Evolutionary conservation across 192 early-diverging fungal species (phyloP), one percentile per base, ranked within the genome.

Genomic region (Coemansia sp.): DNA sequence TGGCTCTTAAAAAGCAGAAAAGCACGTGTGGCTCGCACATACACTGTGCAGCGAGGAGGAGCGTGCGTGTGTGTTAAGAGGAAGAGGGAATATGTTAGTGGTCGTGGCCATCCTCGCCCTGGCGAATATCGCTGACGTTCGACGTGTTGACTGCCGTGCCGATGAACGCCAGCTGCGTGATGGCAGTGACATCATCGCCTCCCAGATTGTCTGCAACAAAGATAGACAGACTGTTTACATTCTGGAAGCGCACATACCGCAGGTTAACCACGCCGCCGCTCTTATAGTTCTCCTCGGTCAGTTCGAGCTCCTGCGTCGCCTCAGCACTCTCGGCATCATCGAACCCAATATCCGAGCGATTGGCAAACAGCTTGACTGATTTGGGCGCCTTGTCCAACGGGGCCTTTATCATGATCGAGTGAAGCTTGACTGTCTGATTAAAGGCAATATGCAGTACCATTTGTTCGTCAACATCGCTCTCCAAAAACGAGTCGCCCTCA

Each of bases 401-500:
- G 3, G 75, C 80, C 50, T 66, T 66, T 18, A 85, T 42, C 65
- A 80, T 80, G 27, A 85, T 55, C 9, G 78, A 80, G 44, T 82
- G 77, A 20, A 78, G 63, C 74, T 84, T 82, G 35, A 84, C 67
- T 46, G 73, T 57, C 78, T 95, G 91, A 64, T 89, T 93, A 61
- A 98, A 98, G 18, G 87, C 81, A 42, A 98, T 68, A 22, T 81
- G 80, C 27, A 95, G 79, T 30, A 98, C 85, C 35, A 98, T 69
- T 55, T 98, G 95, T 79, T 95, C 95, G 64, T 98, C 95, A 1
- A 91, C 90, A 75, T 98, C 95, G 68, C 85, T 88, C 63, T 98
- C 89, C 39, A 98, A 61, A 38, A 72, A 84, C 2, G 79, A 66
- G 9, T 81, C 83, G 45, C 83, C 84, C 27, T 80, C 78, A 13